Evolutionary conservation across 2,329 filamentous ascomycete genomes (phyloP).

Genomic region (Fusarium begoniae): DNA sequence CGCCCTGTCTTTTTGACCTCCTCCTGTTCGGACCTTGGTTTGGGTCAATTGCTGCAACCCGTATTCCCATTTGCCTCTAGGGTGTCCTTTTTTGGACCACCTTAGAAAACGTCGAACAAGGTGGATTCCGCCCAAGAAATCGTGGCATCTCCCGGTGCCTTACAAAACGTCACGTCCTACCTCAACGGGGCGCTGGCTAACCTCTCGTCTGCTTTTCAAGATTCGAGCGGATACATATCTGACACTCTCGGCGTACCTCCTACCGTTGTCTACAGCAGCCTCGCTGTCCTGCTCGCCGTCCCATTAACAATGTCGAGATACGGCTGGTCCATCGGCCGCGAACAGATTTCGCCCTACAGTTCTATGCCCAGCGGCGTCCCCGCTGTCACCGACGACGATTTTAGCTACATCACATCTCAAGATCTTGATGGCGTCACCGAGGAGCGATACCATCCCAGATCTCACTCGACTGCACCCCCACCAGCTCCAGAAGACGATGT

Average conservation of each 20-base stretch:
- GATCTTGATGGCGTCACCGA: slow-evolving; percentile 64
- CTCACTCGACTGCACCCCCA: slow-evolving; percentile 46
- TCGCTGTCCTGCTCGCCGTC: slow-evolving; percentile 59
- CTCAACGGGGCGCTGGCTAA: slow-evolving; percentile 62
- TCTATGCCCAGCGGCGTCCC: slow-evolving; percentile 60
- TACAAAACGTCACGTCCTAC: slow-evolving; percentile 68
- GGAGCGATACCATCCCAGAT: slow-evolving; percentile 54
- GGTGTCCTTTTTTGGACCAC: slow-evolving; percentile 50
- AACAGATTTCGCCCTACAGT: slow-evolving; percentile 62
- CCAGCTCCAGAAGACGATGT: slow-evolving; percentile 71
- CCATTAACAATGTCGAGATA: slow-evolving; percentile 65
- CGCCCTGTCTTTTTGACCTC: slow-evolving; percentile 34
- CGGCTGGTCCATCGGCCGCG: slow-evolving; percentile 58
- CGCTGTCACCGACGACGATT: slow-evolving; percentile 79
- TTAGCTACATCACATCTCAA: slow-evolving; percentile 83
- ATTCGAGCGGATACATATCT: slow-evolving; percentile 62
- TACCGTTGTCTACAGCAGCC: slow-evolving; percentile 59
- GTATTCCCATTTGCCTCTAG: slow-evolving; percentile 40
- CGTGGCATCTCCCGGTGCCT: slow-evolving; percentile 71
- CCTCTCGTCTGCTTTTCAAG: slow-evolving; percentile 58
- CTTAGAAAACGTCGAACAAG: slow-evolving; percentile 58
- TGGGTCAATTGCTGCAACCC: slow-evolving; percentile 33
- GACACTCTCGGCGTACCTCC: slow-evolving; percentile 61
- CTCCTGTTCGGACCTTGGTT: slow-evolving; percentile 30
- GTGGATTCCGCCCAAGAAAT: slow-evolving; percentile 68